Base-by-base conservation (phyloP, 768 basidiomycete genomes). In the Tylopilus vinaceipallidus region DNA sequence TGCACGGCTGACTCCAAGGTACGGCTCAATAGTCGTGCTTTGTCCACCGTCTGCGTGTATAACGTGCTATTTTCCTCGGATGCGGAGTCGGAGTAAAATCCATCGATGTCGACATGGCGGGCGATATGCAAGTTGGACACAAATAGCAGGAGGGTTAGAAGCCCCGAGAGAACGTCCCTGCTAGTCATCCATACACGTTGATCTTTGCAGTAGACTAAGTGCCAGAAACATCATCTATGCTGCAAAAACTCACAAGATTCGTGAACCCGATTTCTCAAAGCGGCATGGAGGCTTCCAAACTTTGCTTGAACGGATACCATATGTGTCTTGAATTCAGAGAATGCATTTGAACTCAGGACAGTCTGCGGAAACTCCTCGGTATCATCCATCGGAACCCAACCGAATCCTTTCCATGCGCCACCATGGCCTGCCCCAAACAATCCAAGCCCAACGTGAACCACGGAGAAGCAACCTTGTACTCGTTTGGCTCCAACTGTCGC, bases 371-470 rank as follows among this genome's bases (percentile, higher is more conserved):
- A 64, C 26, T 74, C 74, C 17, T 73, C 72, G 7, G 77, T 73
- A 26, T 78, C 77, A 33, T 78, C 76, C 37, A 78, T 63, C 22
- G 79, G 73, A 35, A 88, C 79, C 78, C 85, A 94, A 29, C 92
- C 93, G 55, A 91, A 89, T 12, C 90, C 92, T 57, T 82, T 88
- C 91, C 91, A 94, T 19, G 74, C 72, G 9, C 79, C 90, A 20
- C 77, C 91, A 44, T 75, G 73, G 4, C 92, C 91, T 4, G 84
- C 88, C 16, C 92, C 92, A 30, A 88, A 78, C n/a, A 91, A 73
- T 14, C 90, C 88, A 16, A 84, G 66, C 1, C 92, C 92, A 38
- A 92, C 69, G 54, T 86, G 81, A 12, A 72, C 69, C 0, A 83
- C 76, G 17, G 75, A 73, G 55, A 89, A 83, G 13, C 77, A 77